These are phyloP conservation scores for Loxodes magnus DNA, from an alignment of 73 alveolate genomes.

Conservation along the genomic window DNA sequence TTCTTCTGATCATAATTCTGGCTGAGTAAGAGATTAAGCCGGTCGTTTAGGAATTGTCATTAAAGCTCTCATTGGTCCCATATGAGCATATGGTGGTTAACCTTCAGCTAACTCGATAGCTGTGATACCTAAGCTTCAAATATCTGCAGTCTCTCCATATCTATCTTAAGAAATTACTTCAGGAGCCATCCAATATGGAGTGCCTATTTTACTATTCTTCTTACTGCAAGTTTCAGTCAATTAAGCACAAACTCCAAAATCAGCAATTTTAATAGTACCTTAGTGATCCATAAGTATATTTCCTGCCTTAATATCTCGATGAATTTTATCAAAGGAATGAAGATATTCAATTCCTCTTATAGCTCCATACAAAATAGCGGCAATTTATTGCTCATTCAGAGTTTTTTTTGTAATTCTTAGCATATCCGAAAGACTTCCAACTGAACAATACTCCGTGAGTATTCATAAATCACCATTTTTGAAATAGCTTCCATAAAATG, in stretches of 20 bases:
- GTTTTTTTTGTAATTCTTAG: constrained; percentile 71
- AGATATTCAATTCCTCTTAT: constrained; percentile 56
- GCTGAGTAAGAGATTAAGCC: constrained; percentile 71
- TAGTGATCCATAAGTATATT: constrained; percentile 61
- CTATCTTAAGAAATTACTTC: constrained; percentile 35
- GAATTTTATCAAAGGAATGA: constrained; percentile 76
- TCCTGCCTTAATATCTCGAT: constrained; percentile 86
- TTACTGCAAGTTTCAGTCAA: constrained; percentile 40
- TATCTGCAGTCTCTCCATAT: too few relatives aligned
- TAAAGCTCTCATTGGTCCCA: constrained; percentile 82
- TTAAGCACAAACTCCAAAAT: constrained; percentile 71
- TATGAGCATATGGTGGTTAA: constrained; percentile 90
- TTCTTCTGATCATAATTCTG: constrained; percentile 80
- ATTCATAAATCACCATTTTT: constrained; percentile 87
- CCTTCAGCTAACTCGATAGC: constrained; percentile 98
- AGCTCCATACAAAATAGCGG: constrained; percentile 29
- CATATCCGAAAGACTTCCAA: constrained; percentile 83
- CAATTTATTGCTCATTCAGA: constrained; percentile 43
- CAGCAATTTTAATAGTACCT: constrained; percentile 73
- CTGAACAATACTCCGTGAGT: constrained; percentile 87
- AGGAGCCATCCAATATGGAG: constrained; percentile 50
- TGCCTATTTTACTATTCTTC: constrained; percentile 41
- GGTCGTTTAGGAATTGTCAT: constrained; percentile 74
- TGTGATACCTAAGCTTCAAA: constrained; percentile 92
- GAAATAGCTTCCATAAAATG: constrained; percentile 64